Evolutionary conservation across 441 rosid genomes (phyloP).

Genomic region (Viola pubescens): DNA sequence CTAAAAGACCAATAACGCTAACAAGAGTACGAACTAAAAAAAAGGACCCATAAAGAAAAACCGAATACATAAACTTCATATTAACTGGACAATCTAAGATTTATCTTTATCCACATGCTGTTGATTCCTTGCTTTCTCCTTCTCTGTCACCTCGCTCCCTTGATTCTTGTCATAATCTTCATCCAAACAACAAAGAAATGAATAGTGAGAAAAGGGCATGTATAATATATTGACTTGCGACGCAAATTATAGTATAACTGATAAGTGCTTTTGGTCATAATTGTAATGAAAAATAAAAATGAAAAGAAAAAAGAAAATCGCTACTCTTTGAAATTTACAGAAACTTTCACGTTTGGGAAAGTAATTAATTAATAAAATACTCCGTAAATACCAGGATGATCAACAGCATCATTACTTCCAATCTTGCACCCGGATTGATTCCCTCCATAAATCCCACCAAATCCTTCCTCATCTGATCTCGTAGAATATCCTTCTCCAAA

Average conservation of each 20-base stretch:
- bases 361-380: too few species aligned
- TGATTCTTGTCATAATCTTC: constrained; percentile 62
- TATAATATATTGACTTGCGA: too few species aligned
- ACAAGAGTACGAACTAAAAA: too few species aligned
- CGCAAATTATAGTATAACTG: too few species aligned
- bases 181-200: neutral
- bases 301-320: neutral
- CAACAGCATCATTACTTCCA: too few species aligned
- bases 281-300: neutral
- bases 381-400: constrained; percentile 44
- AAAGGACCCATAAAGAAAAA: too few species aligned
- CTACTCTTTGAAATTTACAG: too few species aligned
- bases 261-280: too few species aligned
- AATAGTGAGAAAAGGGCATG: too few species aligned
- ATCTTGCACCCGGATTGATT: constrained; percentile 17
- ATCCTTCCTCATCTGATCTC: constrained; percentile 78
- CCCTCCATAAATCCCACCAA: constrained; percentile 62
- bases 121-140: constrained; percentile 54
- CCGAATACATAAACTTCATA: neutral
- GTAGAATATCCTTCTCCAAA: constrained; percentile 76
- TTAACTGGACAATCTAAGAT: neutral
- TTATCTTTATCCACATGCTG: constrained; percentile 11
- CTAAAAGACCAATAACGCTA: too few species aligned
- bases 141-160: constrained; percentile 67
- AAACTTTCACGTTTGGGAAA: too few species aligned